Evolutionary conservation across 768 basidiomycete genomes (phyloP).

Genomic region (Kwoniella shandongensis): DNA sequence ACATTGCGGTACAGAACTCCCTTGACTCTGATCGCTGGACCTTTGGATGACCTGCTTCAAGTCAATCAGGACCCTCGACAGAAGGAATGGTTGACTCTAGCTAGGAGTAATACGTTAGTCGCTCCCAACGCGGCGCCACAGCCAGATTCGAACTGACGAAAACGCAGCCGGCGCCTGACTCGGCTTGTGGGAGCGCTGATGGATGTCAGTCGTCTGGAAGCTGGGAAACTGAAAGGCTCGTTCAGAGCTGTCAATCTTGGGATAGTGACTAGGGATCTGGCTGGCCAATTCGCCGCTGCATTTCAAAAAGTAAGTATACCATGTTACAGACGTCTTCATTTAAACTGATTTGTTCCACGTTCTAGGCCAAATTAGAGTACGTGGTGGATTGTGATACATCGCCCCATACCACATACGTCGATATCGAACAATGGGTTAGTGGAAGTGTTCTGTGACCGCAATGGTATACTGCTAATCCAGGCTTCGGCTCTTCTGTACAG

Average conservation of each 20-base stretch:
- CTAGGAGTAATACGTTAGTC: slow-evolving; percentile 40
- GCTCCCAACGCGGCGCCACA: background rate
- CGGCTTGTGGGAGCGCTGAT: slow-evolving; percentile 55
- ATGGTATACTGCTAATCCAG: slow-evolving; percentile 6
- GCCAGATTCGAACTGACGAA: background rate
- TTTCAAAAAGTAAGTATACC: slow-evolving; percentile 50
- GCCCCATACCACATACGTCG: slow-evolving; percentile 44
- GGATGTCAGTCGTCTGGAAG: slow-evolving; percentile 54
- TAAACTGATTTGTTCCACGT: no score
- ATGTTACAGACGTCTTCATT: no score
- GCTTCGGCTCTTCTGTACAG: background rate
- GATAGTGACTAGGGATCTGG: slow-evolving; percentile 50
- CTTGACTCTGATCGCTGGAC: slow-evolving; percentile 44
- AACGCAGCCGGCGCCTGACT: slow-evolving; percentile 23
- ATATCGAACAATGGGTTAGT: slow-evolving; percentile 48
- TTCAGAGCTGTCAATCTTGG: slow-evolving; percentile 52
- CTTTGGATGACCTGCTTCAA: slow-evolving; percentile 42
- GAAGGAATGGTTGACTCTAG: slow-evolving; percentile 38
- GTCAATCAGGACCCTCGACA: slow-evolving; percentile 35
- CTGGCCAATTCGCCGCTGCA: slow-evolving; percentile 51
- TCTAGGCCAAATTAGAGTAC: slow-evolving; percentile 36
- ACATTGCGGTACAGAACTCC: slow-evolving; percentile 23
- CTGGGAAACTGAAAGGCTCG: slow-evolving; percentile 47
- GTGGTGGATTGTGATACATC: slow-evolving; percentile 45
- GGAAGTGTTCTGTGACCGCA: no score